These are phyloP conservation scores for Axilococcus clingmanii DNA, from an alignment of 139 green algal genomes.

Conservation along the genomic window DNA sequence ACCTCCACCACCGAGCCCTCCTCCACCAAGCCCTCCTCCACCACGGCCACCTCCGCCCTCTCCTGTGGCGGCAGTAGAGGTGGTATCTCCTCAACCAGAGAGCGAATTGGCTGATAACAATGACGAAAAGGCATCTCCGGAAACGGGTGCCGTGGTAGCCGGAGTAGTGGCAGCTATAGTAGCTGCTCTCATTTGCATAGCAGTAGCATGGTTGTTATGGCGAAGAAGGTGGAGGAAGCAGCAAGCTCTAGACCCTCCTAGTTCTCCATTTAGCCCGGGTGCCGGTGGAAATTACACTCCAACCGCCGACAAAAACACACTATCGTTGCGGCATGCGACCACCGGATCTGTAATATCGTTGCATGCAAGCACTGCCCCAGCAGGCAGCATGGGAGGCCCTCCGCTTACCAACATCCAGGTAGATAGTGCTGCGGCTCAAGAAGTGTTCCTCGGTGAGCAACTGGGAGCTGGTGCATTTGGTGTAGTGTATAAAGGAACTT, in stretches of 20 bases:
- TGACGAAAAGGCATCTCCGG: neutral
- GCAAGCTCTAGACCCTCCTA: too few relatives aligned
- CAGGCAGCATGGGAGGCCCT: neutral
- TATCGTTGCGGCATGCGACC: too few relatives aligned
- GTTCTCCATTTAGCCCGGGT: neutral
- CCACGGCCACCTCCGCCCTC: neutral
- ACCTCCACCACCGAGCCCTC: too few relatives aligned
- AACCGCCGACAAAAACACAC: too few relatives aligned
- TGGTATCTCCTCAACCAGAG: too few relatives aligned
- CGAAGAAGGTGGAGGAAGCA: too few relatives aligned
- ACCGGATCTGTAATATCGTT: too few relatives aligned
- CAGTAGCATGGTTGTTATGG: too few relatives aligned
- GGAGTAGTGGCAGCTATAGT: neutral
- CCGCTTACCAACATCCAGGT: neutral
- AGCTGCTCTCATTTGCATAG: too few relatives aligned
- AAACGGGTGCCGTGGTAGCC: neutral
- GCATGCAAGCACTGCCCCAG: neutral
- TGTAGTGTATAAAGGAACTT: slow-evolving; percentile 35
- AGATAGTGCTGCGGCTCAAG: slow-evolving; percentile 39
- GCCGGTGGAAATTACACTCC: neutral
- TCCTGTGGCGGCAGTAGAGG: neutral
- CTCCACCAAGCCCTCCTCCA: too few relatives aligned
- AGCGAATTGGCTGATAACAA: too few relatives aligned
- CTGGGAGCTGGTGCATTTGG: slow-evolving; percentile 60
- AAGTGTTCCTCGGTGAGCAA: slow-evolving; percentile 44